These are phyloP conservation scores for Neonectria sp. DNA, from an alignment of 2,329 filamentous ascomycete species.

Conservation along the genomic window DNA sequence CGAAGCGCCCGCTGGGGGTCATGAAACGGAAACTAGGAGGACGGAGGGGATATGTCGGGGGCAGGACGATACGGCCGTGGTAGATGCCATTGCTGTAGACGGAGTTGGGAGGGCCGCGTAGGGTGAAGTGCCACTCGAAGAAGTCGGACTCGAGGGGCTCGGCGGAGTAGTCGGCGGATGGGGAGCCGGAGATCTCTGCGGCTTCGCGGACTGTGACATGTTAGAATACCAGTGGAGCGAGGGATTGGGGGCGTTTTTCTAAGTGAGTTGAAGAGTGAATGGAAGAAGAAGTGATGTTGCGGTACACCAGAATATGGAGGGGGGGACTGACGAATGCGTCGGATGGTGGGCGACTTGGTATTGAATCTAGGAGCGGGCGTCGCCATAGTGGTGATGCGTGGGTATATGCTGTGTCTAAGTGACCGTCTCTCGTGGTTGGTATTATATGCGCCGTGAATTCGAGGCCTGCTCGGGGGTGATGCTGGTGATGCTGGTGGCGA, in stretches of 20 bases:
- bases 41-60: conserved; percentile 89
- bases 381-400: conserved; percentile 52
- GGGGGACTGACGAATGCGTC: conserved; percentile 79
- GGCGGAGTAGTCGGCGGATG: conserved; percentile 89
- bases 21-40: conserved; percentile 97
- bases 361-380: conserved; percentile 68
- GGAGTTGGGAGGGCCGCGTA: conserved; percentile 88
- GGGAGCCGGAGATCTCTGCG: conserved; percentile 83
- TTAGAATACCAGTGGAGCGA: background rate
- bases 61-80: conserved; percentile 94
- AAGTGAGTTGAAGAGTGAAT: background rate
- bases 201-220: conserved; percentile 83
- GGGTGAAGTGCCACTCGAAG: conserved; percentile 99
- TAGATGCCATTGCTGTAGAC: conserved; percentile 88
- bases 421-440: too few relatives aligned
- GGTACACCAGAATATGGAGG: background rate
- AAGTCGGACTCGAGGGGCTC: conserved; percentile 89
- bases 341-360: conserved; percentile 86
- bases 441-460: background rate
- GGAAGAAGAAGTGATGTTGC: background rate
- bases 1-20: conserved; percentile 92
- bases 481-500: conserved; percentile 11
- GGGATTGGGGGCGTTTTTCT: background rate
- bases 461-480: background rate
- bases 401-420: background rate